These are phyloP conservation scores for Backusella macrospora DNA, from an alignment of 192 early-diverging fungal species.

Conservation along the genomic window DNA sequence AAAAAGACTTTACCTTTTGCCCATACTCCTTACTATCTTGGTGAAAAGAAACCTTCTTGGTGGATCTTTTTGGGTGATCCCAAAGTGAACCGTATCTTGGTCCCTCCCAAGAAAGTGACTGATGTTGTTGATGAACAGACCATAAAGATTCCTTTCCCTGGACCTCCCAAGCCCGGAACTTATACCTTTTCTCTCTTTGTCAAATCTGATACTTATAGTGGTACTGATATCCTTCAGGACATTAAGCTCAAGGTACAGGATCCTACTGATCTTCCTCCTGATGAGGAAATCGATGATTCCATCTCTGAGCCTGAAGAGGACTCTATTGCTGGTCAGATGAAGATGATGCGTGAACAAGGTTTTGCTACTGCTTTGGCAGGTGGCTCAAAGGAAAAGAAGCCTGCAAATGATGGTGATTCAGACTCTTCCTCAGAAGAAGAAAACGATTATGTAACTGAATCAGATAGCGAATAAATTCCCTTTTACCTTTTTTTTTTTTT, in stretches of 20 bases:
- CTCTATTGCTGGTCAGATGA: constrained; percentile 95
- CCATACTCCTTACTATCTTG: constrained; percentile 73
- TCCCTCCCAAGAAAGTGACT: constrained; percentile 74
- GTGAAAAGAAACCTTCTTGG: constrained; percentile 82
- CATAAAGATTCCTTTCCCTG: constrained; percentile 89
- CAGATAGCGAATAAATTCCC: constrained; percentile 12
- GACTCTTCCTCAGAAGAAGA: constrained; percentile 28
- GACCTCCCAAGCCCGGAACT: constrained; percentile 81
- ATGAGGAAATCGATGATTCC: constrained; percentile 83
- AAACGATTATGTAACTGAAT: constrained; percentile 18
- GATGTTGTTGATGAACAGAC: constrained; percentile 69
- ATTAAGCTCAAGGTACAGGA: constrained; percentile 78
- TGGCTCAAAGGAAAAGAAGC: constrained; percentile 19
- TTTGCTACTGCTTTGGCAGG: constrained; percentile 56
- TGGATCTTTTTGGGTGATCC: constrained; percentile 90
- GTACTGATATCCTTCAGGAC: constrained; percentile 80
- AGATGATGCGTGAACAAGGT: constrained; percentile 80
- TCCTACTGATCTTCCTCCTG: constrained; percentile 70
- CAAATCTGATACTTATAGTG: constrained; percentile 88
- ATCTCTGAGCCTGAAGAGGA: constrained; percentile 98
- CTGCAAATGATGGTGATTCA: constrained; percentile 23
- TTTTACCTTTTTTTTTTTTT: not conserved
- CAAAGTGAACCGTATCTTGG: constrained; percentile 82
- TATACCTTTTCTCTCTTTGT: constrained; percentile 83
- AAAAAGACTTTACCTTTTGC: constrained; percentile 39